Base-by-base conservation (phyloP, 139 green algal genomes). In the Tetradesmus obliquus region DNA sequence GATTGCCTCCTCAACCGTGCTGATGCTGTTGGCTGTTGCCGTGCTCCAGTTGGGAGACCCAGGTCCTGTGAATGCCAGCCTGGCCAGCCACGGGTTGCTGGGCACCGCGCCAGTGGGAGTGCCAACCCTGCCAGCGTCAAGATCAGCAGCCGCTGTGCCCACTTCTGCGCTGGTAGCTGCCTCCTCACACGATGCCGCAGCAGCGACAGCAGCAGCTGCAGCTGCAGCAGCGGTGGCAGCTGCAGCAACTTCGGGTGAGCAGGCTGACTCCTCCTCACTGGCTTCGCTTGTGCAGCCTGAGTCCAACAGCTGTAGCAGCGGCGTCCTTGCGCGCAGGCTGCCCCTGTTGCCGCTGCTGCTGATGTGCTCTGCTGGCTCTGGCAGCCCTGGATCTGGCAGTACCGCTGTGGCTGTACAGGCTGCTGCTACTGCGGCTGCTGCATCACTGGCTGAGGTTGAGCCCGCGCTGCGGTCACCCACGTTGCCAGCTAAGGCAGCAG, bases 301-400 rank as follows among this genome's bases (percentile, higher is more conserved):
- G 8, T 82, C 24, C n/a, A 82, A n/a, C 76, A 82, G 76, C 76
- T 82, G n/a, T 19, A 76, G 66, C 66, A 76, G 66, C 66, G 66
- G 66, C 5, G 17, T 76, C 17, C 17, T 19, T 6, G 66, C 66
- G n/a, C 17, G 66, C 66, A 24, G 66, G n/a, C 76, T 82, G 24
- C 20, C 76, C 76, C 76, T 82, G 76, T 22, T 82, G 24, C 24
- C 54, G 76, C 76, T 32, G 13, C 76, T 82, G 76, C 66, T 76
- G 17, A 24, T 76, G 66, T 76, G 10, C 5, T 19, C 17, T n/a
- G 66, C 66, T 24, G 66, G 17, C 66, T 76, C 66, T 45, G 32
- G 32, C 17, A 24, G 66, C 66, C 66, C n/a, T 76, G 2, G 66
- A 19, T 6, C 15, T 19, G 12, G 5, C 17, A 76, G 15, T 13